Percentiles rank a stretch among this genome's conserved stretches.
phyloP scores from a whole-genome alignment of 2,329 filamentous ascomycete species.

The Phaeosphaeriaceae sp. region DNA sequence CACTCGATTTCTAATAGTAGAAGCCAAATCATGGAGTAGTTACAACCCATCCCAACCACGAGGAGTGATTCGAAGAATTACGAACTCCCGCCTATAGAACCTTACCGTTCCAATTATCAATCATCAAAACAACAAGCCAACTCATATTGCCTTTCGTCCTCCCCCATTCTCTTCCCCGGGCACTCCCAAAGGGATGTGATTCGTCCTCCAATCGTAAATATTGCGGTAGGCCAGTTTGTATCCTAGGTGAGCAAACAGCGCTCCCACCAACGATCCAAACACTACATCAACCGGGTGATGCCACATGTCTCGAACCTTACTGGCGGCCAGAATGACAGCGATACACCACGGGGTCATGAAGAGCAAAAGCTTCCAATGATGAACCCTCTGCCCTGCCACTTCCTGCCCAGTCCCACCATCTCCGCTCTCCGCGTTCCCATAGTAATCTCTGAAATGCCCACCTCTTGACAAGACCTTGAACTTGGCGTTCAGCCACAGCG shows the following conservation, averaged over 20 bases:
- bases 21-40: too few relatives aligned
- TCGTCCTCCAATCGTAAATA: constrained; percentile 24
- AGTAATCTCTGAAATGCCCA: not conserved
- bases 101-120: too few relatives aligned
- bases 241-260: constrained; percentile 64
- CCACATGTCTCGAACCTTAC: constrained; percentile 68
- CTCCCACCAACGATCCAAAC: constrained; percentile 67
- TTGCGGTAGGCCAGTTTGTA: constrained; percentile 66
- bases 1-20: too few relatives aligned
- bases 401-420: not conserved
- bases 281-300: constrained; percentile 75
- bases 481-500: constrained; percentile 37
- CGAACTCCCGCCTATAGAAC: too few relatives aligned
- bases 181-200: constrained; percentile 21
- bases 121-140: too few relatives aligned
- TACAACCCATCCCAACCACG: too few relatives aligned
- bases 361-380: constrained; percentile 71
- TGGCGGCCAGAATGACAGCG: constrained; percentile 68
- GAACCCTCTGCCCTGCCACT: constrained; percentile 50
- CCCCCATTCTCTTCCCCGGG: not conserved
- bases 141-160: not conserved
- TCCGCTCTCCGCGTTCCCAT: not conserved
- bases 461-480: constrained; percentile 23
- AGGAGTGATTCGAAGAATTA: too few relatives aligned
- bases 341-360: constrained; percentile 68